Evolutionary conservation across 257 asterid species (phyloP), one percentile per base, ranked within the genome.

Genomic region (Haberlea rhodopensis): DNA sequence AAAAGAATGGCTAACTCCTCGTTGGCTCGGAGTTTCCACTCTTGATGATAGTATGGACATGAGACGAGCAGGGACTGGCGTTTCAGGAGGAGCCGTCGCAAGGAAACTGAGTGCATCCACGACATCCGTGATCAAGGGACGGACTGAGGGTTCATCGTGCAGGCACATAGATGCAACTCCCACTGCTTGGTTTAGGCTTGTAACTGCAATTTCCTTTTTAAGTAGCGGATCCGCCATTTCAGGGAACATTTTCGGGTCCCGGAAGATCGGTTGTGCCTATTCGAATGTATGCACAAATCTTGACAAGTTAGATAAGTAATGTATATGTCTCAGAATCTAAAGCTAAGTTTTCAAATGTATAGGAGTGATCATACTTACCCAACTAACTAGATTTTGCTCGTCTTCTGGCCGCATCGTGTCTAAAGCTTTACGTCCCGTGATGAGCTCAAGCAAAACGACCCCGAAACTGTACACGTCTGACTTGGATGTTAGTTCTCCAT

Each of bases 91-190:
- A 16, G 91, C 85, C 80, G 75, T 72, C 3, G 87, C 80, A 2
- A 85, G 85, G 71, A 81, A 87, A 72, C 75, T 69, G 10, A 87
- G 84, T 8, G 95, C 90, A n/a, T 86, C 89, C 7, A 87, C 81
- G 13, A 88, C 76, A 60, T 88, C 96, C 5, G 80, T 76, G 63
- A 85, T 82, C 71, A 84, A 76, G 21, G 96, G 96, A 2, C 96
- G 89, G 0, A 88, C 94, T 8, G 62, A 34, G 1, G 96, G 89
- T 57, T 88, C 91, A 11, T 88, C 96, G 70, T 85, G 94, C 15
- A 88, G 80, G 62, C 96, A 88, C 96, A 88, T 88, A 19, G 96
- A 94, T 19, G 91, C 89, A 4, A 88, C 80, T 48, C 95, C 96
- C 15, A 88, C 86, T 0, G 86, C 94, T 72, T 88, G 96, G 59